Evolutionary conservation across 2,329 filamentous ascomycete species (phyloP), one percentile per base, ranked within the genome.

Genomic region (Stachybotrys chlorohalonatus): DNA sequence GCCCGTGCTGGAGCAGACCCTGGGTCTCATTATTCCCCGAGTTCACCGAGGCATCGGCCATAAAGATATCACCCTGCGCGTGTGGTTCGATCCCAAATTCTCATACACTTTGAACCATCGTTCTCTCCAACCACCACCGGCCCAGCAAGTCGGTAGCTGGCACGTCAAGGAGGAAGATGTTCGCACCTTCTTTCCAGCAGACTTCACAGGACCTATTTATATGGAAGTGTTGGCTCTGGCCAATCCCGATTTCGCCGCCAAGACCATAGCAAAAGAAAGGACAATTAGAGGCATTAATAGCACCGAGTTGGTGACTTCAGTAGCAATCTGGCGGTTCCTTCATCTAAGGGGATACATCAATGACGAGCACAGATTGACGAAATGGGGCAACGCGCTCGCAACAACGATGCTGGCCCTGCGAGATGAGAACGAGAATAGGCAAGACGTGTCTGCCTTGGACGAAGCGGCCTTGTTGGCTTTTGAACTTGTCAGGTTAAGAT

Each of bases 331-430:
- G 87, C 84, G 91, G 54, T 94, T 96, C 70, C 78, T 99, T 24
- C 90, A 96, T 66, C 78, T 97, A 51, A 84, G 92, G 56, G 91
- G 87, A 30, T 99, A 96, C 64, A 79, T 95, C 50, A 83, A 94
- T 61, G 79, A 85, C 52, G 77, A 82, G 51, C 93, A 97, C 70
- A 82, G 85, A 56, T 78, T 96, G 57, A 96, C 92, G 8, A 72
- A 76, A 8, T 96, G 91, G 90, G 94, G 93, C 15, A 84, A 85
- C 62, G 89, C 89, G 17, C 76, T 97, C 46, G 84, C 85, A 32
- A 81, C 82, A 32, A 85, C 88, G 4, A 73, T 95, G 31, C 75
- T 84, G 55, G 74, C 79, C 8, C 71, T 92, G 24, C 74, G 83
- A 59, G 79, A 82, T 49, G 76, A 76, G 11, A 73, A 75, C 49